Evolutionary conservation across 768 basidiomycete genomes (phyloP).

Genomic region (Rhizopogon rudus): DNA sequence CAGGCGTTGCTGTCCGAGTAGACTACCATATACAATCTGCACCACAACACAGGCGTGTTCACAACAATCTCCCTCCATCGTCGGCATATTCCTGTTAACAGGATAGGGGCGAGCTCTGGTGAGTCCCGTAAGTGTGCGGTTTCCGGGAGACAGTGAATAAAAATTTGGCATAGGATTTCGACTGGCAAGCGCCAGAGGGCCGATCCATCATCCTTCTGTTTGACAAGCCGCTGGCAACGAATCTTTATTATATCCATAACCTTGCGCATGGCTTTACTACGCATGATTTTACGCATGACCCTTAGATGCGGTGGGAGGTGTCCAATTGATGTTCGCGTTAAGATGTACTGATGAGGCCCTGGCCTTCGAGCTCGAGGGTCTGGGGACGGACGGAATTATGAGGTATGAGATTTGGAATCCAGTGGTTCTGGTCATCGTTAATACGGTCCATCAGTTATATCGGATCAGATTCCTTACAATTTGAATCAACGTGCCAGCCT

Average conservation of each 20-base stretch:
- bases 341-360: constrained; percentile 6
- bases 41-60: constrained; percentile 43
- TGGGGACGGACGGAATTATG: too few species aligned
- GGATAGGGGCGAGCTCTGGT: constrained; percentile 25
- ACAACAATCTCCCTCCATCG: constrained; percentile 25
- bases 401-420: too few species aligned
- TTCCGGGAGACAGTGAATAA: not conserved
- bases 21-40: constrained; percentile 27
- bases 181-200: too few species aligned
- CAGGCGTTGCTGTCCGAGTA: too few species aligned
- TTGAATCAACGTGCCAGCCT: not conserved
- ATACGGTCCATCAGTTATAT: not conserved
- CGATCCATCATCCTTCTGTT: not conserved
- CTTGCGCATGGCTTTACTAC: not conserved
- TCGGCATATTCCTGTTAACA: constrained; percentile 24
- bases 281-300: too few species aligned
- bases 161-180: too few species aligned
- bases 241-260: constrained; percentile 9
- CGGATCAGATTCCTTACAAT: too few species aligned
- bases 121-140: constrained; percentile 20
- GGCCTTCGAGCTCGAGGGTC: too few species aligned
- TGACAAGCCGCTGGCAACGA: constrained; percentile 5
- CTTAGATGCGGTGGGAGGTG: not conserved
- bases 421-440: not conserved
- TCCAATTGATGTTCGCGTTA: constrained; percentile 11